Evolutionary conservation across 805 yeast species (phyloP).

Genomic region (Priceomyces melissophilus): DNA sequence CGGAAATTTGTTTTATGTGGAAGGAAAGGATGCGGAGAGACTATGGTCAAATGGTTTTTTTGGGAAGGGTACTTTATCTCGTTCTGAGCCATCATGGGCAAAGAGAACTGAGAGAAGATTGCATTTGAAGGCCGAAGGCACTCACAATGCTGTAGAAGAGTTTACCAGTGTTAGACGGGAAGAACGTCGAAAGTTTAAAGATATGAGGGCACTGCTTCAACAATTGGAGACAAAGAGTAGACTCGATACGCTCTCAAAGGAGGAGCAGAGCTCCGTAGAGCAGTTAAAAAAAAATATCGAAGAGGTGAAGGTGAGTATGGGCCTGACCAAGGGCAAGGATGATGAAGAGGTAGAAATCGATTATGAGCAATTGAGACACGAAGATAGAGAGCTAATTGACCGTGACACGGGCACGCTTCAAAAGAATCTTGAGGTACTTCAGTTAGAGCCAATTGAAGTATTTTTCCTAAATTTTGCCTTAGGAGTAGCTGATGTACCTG

Average conservation of each 20-base stretch:
- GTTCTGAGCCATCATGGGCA: constrained; percentile 92
- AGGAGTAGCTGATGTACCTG: constrained; percentile 40
- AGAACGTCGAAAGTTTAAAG: constrained; percentile 70
- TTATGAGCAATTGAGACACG: constrained; percentile 7
- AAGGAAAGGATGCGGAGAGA: constrained; percentile 44
- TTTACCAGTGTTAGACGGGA: constrained; percentile 68
- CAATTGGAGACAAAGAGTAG: constrained; percentile 50
- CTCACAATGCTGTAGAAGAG: constrained; percentile 60
- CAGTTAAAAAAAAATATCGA: constrained; percentile 13
- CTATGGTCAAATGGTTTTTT: constrained; percentile 88
- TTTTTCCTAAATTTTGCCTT: constrained; percentile 63
- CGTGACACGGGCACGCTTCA: constrained; percentile 11
- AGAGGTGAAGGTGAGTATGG: constrained; percentile 12
- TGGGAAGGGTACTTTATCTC: constrained; percentile 85
- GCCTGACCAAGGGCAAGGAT: constrained; percentile 8
- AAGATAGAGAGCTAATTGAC: constrained; percentile 16
- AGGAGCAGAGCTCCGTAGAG: constrained; percentile 19
- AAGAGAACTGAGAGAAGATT: constrained; percentile 59
- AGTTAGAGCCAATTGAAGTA: constrained; percentile 73
- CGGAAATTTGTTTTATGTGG: constrained; percentile 38
- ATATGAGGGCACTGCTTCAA: constrained; percentile 49
- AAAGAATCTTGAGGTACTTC: constrained; percentile 46
- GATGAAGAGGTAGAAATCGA: constrained; percentile 1
- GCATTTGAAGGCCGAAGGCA: constrained; percentile 32
- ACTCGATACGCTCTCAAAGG: constrained; percentile 20